Evolutionary conservation across 306 rosid genomes (phyloP).

Genomic region (Cucumis melo): DNA sequence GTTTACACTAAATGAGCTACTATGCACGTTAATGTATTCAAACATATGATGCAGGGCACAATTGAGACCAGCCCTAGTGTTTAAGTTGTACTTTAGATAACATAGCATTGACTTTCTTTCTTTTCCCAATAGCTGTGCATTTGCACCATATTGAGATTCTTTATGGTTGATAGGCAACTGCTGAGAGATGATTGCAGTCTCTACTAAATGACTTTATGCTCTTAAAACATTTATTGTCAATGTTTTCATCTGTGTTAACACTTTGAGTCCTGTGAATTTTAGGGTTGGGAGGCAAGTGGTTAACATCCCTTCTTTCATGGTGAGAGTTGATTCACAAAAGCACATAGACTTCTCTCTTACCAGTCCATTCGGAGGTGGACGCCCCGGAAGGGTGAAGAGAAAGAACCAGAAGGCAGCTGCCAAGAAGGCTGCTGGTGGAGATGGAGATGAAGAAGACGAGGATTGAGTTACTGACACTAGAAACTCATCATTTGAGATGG

Average conservation of each 20-base stretch:
- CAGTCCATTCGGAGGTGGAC: slow-evolving; percentile 28
- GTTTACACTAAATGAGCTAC: background rate
- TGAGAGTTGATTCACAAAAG: slow-evolving; percentile 26
- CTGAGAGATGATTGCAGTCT: background rate
- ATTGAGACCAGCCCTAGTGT: background rate
- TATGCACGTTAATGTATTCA: background rate
- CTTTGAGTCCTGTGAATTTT: background rate
- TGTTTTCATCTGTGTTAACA: background rate
- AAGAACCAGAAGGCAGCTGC: slow-evolving; percentile 25
- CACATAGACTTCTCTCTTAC: slow-evolving; percentile 26
- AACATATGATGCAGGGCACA: background rate
- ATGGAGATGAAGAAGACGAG: slow-evolving; percentile 20
- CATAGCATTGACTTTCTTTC: background rate
- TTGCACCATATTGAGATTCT: background rate
- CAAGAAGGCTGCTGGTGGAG: slow-evolving; percentile 24
- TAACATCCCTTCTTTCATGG: slow-evolving; percentile 27
- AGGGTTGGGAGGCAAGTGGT: slow-evolving; percentile 25
- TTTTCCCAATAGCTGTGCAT: background rate
- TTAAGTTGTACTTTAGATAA: background rate
- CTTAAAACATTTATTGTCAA: background rate
- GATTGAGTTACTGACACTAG: slow-evolving; percentile 1
- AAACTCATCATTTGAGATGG: background rate
- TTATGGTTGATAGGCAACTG: background rate
- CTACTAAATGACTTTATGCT: background rate
- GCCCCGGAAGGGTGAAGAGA: slow-evolving; percentile 27